Conservation (phyloP, 495 filamentous ascomycete species). For the Aspergillus ostianus region DNA sequence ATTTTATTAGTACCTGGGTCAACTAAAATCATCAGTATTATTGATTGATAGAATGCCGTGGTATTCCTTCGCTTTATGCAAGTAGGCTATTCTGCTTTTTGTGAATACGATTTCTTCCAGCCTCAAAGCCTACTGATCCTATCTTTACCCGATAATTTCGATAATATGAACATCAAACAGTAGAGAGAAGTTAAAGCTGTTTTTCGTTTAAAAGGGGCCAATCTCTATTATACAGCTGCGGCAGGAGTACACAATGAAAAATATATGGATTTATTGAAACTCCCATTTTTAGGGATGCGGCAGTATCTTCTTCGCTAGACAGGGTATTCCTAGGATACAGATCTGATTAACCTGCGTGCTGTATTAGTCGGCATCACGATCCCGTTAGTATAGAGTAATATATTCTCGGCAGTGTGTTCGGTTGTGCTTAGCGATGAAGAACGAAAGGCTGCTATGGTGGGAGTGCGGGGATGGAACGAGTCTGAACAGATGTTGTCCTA, state of each 20-base stretch:
- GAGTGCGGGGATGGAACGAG: constrained; percentile 38
- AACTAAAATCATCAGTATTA: constrained; percentile 33
- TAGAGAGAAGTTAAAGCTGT: constrained; percentile 24
- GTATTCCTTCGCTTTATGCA: constrained; percentile 35
- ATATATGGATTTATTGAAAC: constrained; percentile 28
- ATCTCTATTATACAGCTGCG: constrained; percentile 39
- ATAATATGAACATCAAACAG: constrained; percentile 26
- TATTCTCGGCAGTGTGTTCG: constrained; percentile 26
- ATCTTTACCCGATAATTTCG: constrained; percentile 31
- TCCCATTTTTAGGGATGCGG: constrained; percentile 31
- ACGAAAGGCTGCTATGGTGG: constrained; percentile 26
- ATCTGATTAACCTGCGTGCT: constrained; percentile 35
- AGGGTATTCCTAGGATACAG: constrained; percentile 37
- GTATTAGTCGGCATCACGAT: constrained; percentile 35
- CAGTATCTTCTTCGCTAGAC: constrained; percentile 35
- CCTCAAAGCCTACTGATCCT: constrained; percentile 33
- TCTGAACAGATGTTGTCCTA: constrained; percentile 30
- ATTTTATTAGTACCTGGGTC: constrained; percentile 33
- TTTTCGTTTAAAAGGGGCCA: constrained; percentile 35
- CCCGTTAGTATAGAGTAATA: constrained; percentile 26
- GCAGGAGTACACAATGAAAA: constrained; percentile 31
- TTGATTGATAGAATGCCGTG: constrained; percentile 35
- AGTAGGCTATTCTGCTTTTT: constrained; percentile 40
- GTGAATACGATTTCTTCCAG: constrained; percentile 32
- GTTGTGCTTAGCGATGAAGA: constrained; percentile 31